Conservation (phyloP, 495 filamentous ascomycete species). For the Polyplosphaeria fusca region DNA sequence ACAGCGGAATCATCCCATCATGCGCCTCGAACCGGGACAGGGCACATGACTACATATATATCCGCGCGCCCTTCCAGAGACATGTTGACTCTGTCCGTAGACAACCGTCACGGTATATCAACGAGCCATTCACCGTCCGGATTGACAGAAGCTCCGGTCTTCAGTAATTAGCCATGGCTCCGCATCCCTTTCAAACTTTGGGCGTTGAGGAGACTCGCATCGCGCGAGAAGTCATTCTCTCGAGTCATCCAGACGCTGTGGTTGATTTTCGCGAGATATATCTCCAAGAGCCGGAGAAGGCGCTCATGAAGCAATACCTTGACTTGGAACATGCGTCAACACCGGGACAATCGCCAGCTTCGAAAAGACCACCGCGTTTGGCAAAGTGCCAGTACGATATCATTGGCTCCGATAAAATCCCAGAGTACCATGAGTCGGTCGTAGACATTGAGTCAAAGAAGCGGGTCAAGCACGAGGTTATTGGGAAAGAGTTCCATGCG, state of each 20-base stretch:
- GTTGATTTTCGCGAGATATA: slow-evolving; percentile 55
- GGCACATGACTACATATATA: background rate
- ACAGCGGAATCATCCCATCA: background rate
- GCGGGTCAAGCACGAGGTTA: slow-evolving; percentile 51
- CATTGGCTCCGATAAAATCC: slow-evolving; percentile 55
- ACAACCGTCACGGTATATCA: background rate
- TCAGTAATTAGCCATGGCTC: slow-evolving; percentile 21
- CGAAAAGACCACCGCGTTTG: slow-evolving; percentile 53
- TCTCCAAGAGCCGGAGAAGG: slow-evolving; percentile 52
- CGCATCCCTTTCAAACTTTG: slow-evolving; percentile 51
- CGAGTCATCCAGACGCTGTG: slow-evolving; percentile 44
- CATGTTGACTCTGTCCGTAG: background rate
- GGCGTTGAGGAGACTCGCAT: slow-evolving; percentile 48
- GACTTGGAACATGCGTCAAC: slow-evolving; percentile 51
- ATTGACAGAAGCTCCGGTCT: background rate
- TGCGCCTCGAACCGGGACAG: background rate
- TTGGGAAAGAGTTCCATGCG: slow-evolving; percentile 60
- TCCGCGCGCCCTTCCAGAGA: background rate
- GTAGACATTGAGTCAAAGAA: slow-evolving; percentile 55
- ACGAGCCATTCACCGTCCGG: background rate
- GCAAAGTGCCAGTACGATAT: slow-evolving; percentile 68
- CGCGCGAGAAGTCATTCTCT: slow-evolving; percentile 49
- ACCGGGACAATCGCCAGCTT: slow-evolving; percentile 43
- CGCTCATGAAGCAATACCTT: slow-evolving; percentile 48
- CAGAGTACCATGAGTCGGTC: slow-evolving; percentile 59